A percentile compares a stretch with the other conserved stretches of the same genome.
These are phyloP conservation scores for Xylaria acuta DNA, from an alignment of 495 filamentous ascomycete genomes.

Conservation along the genomic window DNA sequence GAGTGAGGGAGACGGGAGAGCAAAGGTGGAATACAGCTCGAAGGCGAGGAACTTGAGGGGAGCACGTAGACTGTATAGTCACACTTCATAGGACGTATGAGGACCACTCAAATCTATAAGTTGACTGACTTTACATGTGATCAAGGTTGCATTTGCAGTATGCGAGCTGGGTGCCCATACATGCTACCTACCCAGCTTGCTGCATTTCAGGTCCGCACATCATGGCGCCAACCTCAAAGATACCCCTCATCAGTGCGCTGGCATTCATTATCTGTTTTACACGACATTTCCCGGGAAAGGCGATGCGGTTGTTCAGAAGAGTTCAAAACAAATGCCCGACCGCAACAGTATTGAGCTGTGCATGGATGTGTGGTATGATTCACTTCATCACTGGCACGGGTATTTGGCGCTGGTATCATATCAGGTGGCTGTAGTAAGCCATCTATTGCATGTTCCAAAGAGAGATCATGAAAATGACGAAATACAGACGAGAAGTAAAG, in stretches of 20 bases:
- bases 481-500: neutral
- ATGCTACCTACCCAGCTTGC: slow-evolving; percentile 4
- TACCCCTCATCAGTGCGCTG: slow-evolving; percentile 10
- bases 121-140: neutral
- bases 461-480: neutral
- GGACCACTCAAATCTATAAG: neutral
- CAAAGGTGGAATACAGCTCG: neutral
- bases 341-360: neutral
- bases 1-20: neutral
- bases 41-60: neutral
- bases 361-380: neutral
- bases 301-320: neutral
- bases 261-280: neutral
- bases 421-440: neutral
- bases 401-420: neutral
- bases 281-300: neutral
- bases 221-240: neutral
- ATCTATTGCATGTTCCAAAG: neutral
- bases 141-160: slow-evolving; percentile 11
- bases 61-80: neutral
- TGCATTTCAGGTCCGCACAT: slow-evolving; percentile 3
- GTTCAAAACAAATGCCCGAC: neutral
- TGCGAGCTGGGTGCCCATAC: neutral
- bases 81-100: neutral
- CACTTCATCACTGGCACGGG: neutral